A percentile compares a stretch with the other conserved stretches of the same genome.
Evolutionary conservation across 2,329 filamentous ascomycete species (phyloP).

Genomic region (Calonectria honghensis): DNA sequence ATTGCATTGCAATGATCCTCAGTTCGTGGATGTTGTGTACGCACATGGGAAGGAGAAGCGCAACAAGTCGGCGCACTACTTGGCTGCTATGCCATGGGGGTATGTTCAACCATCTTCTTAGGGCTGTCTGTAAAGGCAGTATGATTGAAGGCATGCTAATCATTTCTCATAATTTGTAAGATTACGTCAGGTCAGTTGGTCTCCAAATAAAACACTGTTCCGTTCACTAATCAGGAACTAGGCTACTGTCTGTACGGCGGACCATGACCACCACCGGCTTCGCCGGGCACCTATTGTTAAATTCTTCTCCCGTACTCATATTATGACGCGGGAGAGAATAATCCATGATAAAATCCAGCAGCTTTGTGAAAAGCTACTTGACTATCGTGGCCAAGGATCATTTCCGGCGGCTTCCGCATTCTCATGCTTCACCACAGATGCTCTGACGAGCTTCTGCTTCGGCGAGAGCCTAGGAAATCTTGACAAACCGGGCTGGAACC

Average conservation of each 20-base stretch:
- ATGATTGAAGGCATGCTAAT: background rate
- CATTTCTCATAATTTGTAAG: background rate
- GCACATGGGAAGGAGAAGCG: slow-evolving; percentile 27
- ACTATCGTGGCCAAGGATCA: slow-evolving; percentile 14
- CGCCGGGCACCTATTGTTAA: slow-evolving; percentile 32
- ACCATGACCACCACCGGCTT: slow-evolving; percentile 38
- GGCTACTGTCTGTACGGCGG: slow-evolving; percentile 33
- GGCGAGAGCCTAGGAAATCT: slow-evolving; percentile 49
- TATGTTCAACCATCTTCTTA: slow-evolving; percentile 8
- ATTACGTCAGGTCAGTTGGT: slow-evolving; percentile 9
- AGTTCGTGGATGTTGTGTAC: slow-evolving; percentile 36
- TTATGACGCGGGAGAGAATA: slow-evolving; percentile 21
- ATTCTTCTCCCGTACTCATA: slow-evolving; percentile 35
- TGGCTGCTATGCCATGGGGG: slow-evolving; percentile 28
- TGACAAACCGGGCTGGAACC: slow-evolving; percentile 22
- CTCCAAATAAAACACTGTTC: background rate
- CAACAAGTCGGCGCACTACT: slow-evolving; percentile 22
- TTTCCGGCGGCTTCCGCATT: slow-evolving; percentile 50
- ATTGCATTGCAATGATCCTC: slow-evolving; percentile 33
- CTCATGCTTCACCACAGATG: slow-evolving; percentile 60
- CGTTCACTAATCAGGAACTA: slow-evolving; percentile 6
- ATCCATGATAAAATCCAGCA: slow-evolving; percentile 32
- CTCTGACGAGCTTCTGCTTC: slow-evolving; percentile 59
- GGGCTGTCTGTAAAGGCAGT: too few relatives aligned
- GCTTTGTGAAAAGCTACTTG: slow-evolving; percentile 34